Conservation (phyloP, 805 yeast genomes). For the Allodekkera sacchari region DNA sequence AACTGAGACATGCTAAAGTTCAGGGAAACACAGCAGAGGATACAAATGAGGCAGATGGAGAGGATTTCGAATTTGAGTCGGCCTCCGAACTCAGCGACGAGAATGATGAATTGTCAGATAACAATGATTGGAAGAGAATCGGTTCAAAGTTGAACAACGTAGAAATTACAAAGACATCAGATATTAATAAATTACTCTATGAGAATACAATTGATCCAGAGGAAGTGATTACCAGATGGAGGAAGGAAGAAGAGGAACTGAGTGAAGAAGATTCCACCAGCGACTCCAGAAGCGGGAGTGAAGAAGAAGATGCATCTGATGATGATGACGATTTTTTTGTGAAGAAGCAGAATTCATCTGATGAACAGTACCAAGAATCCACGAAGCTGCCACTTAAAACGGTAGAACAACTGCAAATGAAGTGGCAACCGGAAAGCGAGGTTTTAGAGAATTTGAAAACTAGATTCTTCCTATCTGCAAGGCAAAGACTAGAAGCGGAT, state of each 20-base stretch:
- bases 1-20: constrained; percentile 53
- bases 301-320: constrained; percentile 32
- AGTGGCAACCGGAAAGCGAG: constrained; percentile 31
- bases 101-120: constrained; percentile 32
- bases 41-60: constrained; percentile 39
- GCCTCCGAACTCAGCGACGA: constrained; percentile 40
- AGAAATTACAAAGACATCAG: constrained; percentile 52
- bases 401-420: constrained; percentile 35
- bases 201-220: constrained; percentile 67
- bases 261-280: constrained; percentile 19
- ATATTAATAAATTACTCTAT: constrained; percentile 73
- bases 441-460: constrained; percentile 34
- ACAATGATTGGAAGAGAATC: constrained; percentile 33
- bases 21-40: constrained; percentile 38
- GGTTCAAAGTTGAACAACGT: constrained; percentile 58
- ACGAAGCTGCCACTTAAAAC: constrained; percentile 7
- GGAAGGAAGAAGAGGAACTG: constrained; percentile 37
- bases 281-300: constrained; percentile 2
- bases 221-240: constrained; percentile 70
- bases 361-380: constrained; percentile 32
- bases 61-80: constrained; percentile 37
- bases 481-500: constrained; percentile 24
- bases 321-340: constrained; percentile 45
- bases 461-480: constrained; percentile 50
- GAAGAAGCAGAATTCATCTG: constrained; percentile 33